Percentiles rank a stretch among this genome's conserved stretches.
Evolutionary conservation across 176 grass and related monocot species (phyloP).

Genomic region (Echinochloa phyllopogon): DNA sequence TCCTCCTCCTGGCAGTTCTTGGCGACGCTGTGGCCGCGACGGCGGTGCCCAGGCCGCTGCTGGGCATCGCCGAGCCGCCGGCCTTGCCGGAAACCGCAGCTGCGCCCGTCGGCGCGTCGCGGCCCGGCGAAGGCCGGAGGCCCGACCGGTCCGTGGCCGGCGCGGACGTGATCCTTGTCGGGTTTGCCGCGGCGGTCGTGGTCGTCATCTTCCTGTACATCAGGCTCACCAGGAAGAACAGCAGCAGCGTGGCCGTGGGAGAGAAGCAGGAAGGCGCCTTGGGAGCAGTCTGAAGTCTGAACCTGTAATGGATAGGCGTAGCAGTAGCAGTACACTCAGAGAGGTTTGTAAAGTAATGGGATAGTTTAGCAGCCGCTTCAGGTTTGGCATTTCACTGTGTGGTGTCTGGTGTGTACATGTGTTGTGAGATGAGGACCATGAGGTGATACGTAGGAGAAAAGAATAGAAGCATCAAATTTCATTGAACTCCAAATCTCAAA

Average conservation of each 20-base stretch:
- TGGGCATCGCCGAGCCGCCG: slow-evolving; percentile 50
- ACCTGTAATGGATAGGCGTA: not conserved
- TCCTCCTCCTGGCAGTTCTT: slow-evolving; percentile 30
- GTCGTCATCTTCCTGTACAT: slow-evolving; percentile 80
- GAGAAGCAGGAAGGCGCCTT: not conserved
- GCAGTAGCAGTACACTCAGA: not conserved
- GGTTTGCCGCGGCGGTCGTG: slow-evolving; percentile 68
- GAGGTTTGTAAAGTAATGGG: slow-evolving; percentile 32
- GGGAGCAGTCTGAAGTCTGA: not conserved
- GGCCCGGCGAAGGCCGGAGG: not conserved
- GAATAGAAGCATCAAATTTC: not conserved
- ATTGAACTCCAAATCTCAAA: not conserved
- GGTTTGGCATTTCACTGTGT: not conserved
- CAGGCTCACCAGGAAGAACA: slow-evolving; percentile 65
- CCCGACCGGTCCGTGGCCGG: slow-evolving; percentile 68
- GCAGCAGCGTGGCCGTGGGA: not conserved
- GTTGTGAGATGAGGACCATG: not conserved
- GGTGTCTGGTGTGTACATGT: not conserved
- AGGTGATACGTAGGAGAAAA: not conserved
- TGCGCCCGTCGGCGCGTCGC: slow-evolving; percentile 14
- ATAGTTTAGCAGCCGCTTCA: not conserved
- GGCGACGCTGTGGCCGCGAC: not conserved
- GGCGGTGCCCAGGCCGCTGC: slow-evolving; percentile 48
- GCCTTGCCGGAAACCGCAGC: slow-evolving; percentile 24
- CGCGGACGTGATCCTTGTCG: slow-evolving; percentile 75